These are phyloP conservation scores for Pseudozyma sp. DNA, from an alignment of 1,284 basidiomycete genomes.

Conservation along the genomic window DNA sequence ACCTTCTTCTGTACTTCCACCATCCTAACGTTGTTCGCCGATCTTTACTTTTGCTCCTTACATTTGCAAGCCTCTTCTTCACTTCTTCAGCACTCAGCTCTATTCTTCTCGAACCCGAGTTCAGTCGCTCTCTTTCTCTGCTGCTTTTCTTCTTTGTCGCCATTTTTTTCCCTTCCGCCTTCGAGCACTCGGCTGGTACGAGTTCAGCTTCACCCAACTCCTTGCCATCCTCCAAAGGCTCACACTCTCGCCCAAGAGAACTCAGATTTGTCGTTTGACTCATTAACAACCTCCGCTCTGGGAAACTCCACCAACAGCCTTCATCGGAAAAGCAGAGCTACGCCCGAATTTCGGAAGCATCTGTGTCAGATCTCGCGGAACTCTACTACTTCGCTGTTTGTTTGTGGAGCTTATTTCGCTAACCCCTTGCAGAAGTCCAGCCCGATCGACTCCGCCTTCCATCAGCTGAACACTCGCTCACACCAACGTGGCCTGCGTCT, in stretches of 20 bases:
- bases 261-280: neutral
- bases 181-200: slow-evolving; percentile 39
- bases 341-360: neutral
- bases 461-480: slow-evolving; percentile 11
- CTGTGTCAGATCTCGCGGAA: slow-evolving; percentile 3
- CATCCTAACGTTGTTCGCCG: slow-evolving; percentile 44
- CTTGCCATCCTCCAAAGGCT: slow-evolving; percentile 5
- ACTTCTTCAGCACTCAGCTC: slow-evolving; percentile 20
- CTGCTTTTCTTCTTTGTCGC: slow-evolving; percentile 2
- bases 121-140: slow-evolving; percentile 22
- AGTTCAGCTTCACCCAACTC: slow-evolving; percentile 9
- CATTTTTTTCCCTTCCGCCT: neutral
- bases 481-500: neutral
- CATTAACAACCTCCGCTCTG: too few species aligned
- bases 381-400: slow-evolving; percentile 9
- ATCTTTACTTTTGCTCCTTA: slow-evolving; percentile 25
- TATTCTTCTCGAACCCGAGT: slow-evolving; percentile 19
- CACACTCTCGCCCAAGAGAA: neutral
- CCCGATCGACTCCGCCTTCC: neutral
- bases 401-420: slow-evolving; percentile 28
- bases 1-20: slow-evolving; percentile 33
- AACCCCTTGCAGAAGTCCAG: slow-evolving; percentile 26
- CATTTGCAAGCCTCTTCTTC: slow-evolving; percentile 39
- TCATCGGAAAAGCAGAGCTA: too few species aligned
- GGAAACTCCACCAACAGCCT: too few species aligned